A percentile compares a stretch with the other conserved stretches of the same genome.
phyloP scores from a whole-genome alignment of 495 filamentous ascomycete species.

The Penicillium turbatum region DNA sequence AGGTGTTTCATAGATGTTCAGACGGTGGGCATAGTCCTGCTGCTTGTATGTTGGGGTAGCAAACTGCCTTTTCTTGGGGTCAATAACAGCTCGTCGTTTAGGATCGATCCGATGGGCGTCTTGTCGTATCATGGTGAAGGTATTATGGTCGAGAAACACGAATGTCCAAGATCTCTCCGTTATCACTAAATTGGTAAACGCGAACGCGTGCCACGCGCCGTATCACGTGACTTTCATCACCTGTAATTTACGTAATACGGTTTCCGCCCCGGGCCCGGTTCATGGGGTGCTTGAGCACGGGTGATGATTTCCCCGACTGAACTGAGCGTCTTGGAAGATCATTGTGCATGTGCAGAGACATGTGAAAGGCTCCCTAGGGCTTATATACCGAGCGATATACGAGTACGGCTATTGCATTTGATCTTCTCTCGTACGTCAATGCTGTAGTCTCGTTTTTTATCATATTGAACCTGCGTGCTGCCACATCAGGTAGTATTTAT shows the following conservation, averaged over 20 bases:
- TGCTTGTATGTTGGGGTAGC: conserved; percentile 65
- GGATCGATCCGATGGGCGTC: conserved; percentile 70
- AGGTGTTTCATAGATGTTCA: conserved; percentile 87
- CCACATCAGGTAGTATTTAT: not conserved
- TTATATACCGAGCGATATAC: not conserved
- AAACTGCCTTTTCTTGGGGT: conserved; percentile 85
- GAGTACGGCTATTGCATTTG: not conserved
- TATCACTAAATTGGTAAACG: conserved; percentile 21
- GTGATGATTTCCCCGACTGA: not conserved
- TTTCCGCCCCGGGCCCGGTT: not conserved
- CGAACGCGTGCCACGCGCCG: conserved; percentile 24
- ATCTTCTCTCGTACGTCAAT: not conserved
- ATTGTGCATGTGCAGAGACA: not conserved
- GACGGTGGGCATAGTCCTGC: conserved; percentile 72
- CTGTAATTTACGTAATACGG: not conserved
- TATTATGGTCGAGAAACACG: not conserved
- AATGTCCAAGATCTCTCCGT: conserved; percentile 1
- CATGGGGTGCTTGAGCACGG: not conserved
- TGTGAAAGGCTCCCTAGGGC: not conserved
- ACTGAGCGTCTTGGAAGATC: not conserved
- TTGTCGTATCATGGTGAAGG: conserved; percentile 62
- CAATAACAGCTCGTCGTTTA: conserved; percentile 69
- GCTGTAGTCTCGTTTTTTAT: not conserved
- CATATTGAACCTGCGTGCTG: not conserved
- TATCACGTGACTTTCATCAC: conserved; percentile 12